These are phyloP conservation scores for Xylaria intraflava DNA, from an alignment of 495 filamentous ascomycete species.

Conservation along the genomic window DNA sequence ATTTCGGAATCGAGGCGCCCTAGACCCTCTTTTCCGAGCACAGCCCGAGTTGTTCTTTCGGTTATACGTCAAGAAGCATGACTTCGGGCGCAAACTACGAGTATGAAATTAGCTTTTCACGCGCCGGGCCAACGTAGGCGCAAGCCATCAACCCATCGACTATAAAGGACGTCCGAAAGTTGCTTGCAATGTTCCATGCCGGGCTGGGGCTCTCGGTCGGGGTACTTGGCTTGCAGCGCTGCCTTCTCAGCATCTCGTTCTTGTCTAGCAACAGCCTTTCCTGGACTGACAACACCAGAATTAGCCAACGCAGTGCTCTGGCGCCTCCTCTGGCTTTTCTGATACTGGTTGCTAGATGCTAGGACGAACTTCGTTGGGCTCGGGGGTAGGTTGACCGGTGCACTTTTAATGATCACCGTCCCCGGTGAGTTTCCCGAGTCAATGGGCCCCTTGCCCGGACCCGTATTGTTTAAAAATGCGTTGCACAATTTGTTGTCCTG, in stretches of 20 bases:
- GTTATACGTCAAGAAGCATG: background rate
- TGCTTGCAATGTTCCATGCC: slow-evolving; percentile 91
- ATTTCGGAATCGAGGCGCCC: background rate
- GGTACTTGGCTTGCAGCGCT: slow-evolving; percentile 40
- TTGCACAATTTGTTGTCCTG: slow-evolving; percentile 37
- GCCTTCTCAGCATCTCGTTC: slow-evolving; percentile 41
- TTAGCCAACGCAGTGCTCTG: slow-evolving; percentile 49
- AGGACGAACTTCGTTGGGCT: slow-evolving; percentile 52
- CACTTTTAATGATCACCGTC: slow-evolving; percentile 42
- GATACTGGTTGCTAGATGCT: slow-evolving; percentile 77
- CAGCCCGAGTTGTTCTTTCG: background rate
- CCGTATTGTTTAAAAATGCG: slow-evolving; percentile 25
- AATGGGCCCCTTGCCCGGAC: slow-evolving; percentile 10
- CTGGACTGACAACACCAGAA: slow-evolving; percentile 19
- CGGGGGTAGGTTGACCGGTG: slow-evolving; percentile 11
- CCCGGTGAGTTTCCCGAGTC: slow-evolving; percentile 33
- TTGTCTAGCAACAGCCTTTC: slow-evolving; percentile 8
- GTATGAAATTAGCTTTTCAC: background rate
- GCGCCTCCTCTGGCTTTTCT: slow-evolving; percentile 67
- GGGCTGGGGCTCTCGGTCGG: slow-evolving; percentile 45
- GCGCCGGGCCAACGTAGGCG: slow-evolving; percentile 62
- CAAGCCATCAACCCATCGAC: slow-evolving; percentile 81
- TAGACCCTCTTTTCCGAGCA: background rate
- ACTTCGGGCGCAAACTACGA: background rate
- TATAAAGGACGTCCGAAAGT: slow-evolving; percentile 82